Evolutionary conservation across 148 eudicot species (phyloP), one percentile per base, ranked within the genome.

Genomic region (Mesembryanthemum crystallinum): DNA sequence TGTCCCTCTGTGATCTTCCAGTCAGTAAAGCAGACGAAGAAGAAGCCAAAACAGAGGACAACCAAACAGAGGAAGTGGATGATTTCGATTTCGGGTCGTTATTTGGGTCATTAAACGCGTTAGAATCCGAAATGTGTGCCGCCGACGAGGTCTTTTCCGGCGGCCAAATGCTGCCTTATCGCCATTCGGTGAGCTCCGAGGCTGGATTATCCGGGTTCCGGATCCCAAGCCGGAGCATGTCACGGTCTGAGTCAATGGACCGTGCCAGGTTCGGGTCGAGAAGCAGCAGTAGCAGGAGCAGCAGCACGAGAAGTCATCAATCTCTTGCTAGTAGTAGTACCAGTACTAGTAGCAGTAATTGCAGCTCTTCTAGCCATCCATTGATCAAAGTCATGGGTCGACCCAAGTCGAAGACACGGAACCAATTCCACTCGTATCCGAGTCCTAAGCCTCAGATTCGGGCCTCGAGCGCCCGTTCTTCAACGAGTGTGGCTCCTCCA

Each of bases 101-200:
- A 52, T 24, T 43, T 15, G 77, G 80, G 14, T 80, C 87, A 14
- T 66, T 70, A 13, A 45, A 42, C 6, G 72, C 74, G 17, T 51
- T 73, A 13, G 88, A 86, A 51, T 58, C 86, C 5, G 89, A 89
- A 67, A 92, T 92, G 97, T 95, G 98, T 27, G 79, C 82, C 0
- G 98, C 99, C 0, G 99, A 95, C 59, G 94, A 92, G 42, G 86
- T 95, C 27, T 90, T 95, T 75, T 91, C 84, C 71, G 78, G 86
- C 23, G 99, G 99, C 20, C 90, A 86, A 75, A 84, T 95, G 13
- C 75, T 92, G 0, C 98, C 99, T 0, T 79, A 87, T 25, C 97
- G 96, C 52, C 88, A 88, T 77, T 94, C 98, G 4, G 65, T 92
- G 1, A 88, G 89, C 76, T 88, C 88, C 20, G 90, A 85, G 11